Evolutionary conservation across 768 basidiomycete species (phyloP).

Genomic region (Paxillus rubicundulus): DNA sequence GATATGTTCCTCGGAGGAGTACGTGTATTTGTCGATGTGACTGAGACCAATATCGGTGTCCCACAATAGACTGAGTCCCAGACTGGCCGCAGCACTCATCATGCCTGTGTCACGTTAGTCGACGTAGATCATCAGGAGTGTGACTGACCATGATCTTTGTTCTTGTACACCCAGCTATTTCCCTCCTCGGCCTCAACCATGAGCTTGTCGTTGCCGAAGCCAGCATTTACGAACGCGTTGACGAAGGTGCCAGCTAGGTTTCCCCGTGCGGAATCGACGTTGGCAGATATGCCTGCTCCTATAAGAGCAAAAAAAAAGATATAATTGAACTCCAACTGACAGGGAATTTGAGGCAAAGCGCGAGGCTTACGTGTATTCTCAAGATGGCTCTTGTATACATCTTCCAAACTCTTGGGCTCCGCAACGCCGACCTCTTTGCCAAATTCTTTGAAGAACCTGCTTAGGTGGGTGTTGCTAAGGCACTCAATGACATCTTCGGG

Average conservation of each 20-base stretch:
- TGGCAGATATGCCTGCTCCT: constrained; percentile 68
- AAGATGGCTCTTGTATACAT: constrained; percentile 95
- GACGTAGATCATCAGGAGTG: neutral
- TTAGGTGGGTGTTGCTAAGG: constrained; percentile 82
- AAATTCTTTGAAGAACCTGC: constrained; percentile 81
- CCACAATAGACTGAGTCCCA: constrained; percentile 93
- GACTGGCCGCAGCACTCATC: constrained; percentile 93
- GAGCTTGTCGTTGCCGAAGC: constrained; percentile 97
- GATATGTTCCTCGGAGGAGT: constrained; percentile 94
- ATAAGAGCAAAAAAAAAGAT: neutral
- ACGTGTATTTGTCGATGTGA: constrained; percentile 97
- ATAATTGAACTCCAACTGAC: neutral
- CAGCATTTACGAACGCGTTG: constrained; percentile 98
- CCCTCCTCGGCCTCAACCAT: constrained; percentile 98
- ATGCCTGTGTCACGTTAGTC: constrained; percentile 54
- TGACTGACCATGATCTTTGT: constrained; percentile 88
- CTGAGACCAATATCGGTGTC: constrained; percentile 92
- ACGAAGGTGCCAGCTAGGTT: constrained; percentile 97
- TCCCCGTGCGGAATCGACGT: constrained; percentile 89
- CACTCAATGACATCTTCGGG: constrained; percentile 83
- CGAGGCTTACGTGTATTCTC: constrained; percentile 75
- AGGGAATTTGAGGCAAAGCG: neutral
- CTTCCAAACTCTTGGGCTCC: constrained; percentile 90
- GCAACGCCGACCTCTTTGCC: constrained; percentile 90
- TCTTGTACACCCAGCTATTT: constrained; percentile 99